phyloP scores from a whole-genome alignment of 164 flowering plant species.

The Umbellularia californica region DNA sequence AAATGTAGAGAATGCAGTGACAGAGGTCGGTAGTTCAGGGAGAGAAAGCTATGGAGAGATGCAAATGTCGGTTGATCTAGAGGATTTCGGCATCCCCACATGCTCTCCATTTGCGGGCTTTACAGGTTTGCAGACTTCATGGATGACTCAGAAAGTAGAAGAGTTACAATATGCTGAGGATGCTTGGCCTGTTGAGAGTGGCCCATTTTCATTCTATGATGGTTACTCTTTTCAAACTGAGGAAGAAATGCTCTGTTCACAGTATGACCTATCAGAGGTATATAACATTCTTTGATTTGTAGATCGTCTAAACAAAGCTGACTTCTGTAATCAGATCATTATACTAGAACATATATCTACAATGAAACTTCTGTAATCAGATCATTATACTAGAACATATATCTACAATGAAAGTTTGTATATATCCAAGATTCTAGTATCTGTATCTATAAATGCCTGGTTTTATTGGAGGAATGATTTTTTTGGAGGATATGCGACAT shows the following conservation, averaged over 20 bases:
- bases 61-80: constrained; percentile 12
- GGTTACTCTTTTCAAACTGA: constrained; percentile 13
- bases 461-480: too few species aligned
- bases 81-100: constrained; percentile 2
- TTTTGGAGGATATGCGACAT: too few species aligned
- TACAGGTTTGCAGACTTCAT: constrained; percentile 15
- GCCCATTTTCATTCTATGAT: constrained; percentile 11
- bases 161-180: constrained; percentile 16
- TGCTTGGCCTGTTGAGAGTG: constrained; percentile 27
- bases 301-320: background rate
- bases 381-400: background rate
- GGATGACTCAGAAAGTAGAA: constrained; percentile 7
- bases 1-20: constrained; percentile 5
- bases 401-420: background rate
- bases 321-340: background rate
- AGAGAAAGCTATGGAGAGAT: constrained; percentile 3
- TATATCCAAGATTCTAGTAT: background rate
- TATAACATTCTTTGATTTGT: constrained; percentile 9
- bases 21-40: constrained; percentile 1
- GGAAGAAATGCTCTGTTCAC: constrained; percentile 25
- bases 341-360: background rate
- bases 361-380: too few species aligned
- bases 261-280: constrained; percentile 24
- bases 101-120: constrained; percentile 10
- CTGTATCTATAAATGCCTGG: too few species aligned